phyloP scores from a whole-genome alignment of 1,284 basidiomycete genomes.

The Phellinidium pouzarii region DNA sequence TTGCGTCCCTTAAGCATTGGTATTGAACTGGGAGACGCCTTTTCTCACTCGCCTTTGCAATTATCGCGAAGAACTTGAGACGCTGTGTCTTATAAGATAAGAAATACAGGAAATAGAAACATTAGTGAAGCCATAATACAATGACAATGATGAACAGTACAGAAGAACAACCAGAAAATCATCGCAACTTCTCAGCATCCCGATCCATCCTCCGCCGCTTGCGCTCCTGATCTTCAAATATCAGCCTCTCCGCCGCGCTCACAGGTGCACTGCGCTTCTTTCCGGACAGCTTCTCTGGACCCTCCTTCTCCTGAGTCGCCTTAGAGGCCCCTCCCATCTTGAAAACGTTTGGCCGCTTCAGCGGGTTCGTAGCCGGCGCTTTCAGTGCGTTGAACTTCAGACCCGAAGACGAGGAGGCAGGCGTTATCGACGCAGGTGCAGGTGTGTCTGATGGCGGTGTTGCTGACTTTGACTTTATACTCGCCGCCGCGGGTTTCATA shows the following conservation, averaged over 20 bases:
- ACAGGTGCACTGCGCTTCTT: constrained; percentile 54
- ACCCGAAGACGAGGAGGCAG: constrained; percentile 36
- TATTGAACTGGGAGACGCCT: no score
- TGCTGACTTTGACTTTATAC: constrained; percentile 22
- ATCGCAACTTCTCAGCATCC: constrained; percentile 27
- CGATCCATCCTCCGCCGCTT: constrained; percentile 68
- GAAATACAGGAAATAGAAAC: background rate
- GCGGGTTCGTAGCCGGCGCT: constrained; percentile 34
- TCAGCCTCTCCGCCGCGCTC: constrained; percentile 79
- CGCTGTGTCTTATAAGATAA: no score
- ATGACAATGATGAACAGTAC: background rate
- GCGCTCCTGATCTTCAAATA: constrained; percentile 81
- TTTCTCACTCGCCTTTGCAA: no score
- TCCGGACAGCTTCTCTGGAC: constrained; percentile 28
- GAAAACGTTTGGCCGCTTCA: constrained; percentile 74
- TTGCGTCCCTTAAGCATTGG: no score
- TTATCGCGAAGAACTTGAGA: no score
- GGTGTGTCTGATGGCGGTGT: constrained; percentile 18
- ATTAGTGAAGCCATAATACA: background rate
- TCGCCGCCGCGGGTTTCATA: constrained; percentile 41
- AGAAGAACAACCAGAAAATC: background rate
- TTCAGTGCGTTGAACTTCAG: constrained; percentile 61
- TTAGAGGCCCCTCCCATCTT: constrained; percentile 37
- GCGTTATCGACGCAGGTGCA: constrained; percentile 21
- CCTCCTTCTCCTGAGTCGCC: constrained; percentile 24